Evolutionary conservation across 2,329 filamentous ascomycete species (phyloP).

Genomic region (Pyricularia grisea): DNA sequence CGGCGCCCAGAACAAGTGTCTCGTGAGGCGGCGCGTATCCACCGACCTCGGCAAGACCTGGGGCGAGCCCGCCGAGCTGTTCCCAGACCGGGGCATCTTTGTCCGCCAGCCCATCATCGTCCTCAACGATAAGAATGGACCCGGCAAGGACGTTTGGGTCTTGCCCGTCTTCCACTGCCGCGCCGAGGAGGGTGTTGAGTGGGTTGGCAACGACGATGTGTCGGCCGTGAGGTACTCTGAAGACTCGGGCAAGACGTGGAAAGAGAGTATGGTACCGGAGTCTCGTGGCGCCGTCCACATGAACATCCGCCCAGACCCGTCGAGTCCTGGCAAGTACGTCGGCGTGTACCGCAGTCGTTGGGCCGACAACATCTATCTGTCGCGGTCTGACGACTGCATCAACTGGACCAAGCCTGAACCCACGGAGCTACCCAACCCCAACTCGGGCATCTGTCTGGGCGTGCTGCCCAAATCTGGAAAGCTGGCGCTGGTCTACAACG

Average conservation of each 20-base stretch:
- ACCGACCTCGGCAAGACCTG: slow-evolving; percentile 25
- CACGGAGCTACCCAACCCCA: slow-evolving; percentile 30
- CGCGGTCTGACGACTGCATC: slow-evolving; percentile 27
- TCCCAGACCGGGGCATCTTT: slow-evolving; percentile 26
- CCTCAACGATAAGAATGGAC: slow-evolving; percentile 14
- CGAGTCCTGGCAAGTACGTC: slow-evolving; percentile 17
- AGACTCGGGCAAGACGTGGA: slow-evolving; percentile 29
- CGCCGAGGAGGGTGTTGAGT: slow-evolving; percentile 26
- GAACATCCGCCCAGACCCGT: slow-evolving; percentile 24
- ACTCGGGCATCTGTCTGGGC: slow-evolving; percentile 30
- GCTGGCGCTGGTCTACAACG: slow-evolving; percentile 29
- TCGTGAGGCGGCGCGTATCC: slow-evolving; percentile 26
- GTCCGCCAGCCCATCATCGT: slow-evolving; percentile 30
- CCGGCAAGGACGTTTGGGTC: slow-evolving; percentile 23
- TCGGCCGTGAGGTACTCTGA: slow-evolving; percentile 25
- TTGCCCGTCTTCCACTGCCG: slow-evolving; percentile 33
- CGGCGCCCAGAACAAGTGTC: slow-evolving; percentile 31
- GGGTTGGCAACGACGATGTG: slow-evolving; percentile 34
- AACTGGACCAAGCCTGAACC: slow-evolving; percentile 25
- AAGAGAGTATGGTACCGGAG: slow-evolving; percentile 24
- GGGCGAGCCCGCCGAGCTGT: slow-evolving; percentile 21
- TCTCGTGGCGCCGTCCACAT: slow-evolving; percentile 32
- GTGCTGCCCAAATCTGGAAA: slow-evolving; percentile 22
- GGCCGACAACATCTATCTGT: slow-evolving; percentile 32
- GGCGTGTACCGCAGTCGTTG: slow-evolving; percentile 32